Base-by-base conservation (phyloP, 768 basidiomycete species). In the Hydnomerulius pinastri region DNA sequence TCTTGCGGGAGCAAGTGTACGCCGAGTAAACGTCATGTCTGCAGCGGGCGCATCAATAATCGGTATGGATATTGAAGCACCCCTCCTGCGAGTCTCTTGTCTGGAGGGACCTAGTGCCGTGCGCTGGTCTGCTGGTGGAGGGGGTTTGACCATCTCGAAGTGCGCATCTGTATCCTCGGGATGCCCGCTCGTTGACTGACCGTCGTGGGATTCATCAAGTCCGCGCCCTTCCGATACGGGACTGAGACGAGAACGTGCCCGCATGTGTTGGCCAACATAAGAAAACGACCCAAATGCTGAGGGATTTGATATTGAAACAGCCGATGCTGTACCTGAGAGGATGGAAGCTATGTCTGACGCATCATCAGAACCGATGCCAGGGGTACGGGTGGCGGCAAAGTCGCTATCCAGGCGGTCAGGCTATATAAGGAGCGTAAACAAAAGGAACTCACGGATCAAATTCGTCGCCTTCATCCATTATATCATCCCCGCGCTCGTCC, bases 361-460 rank as follows among this genome's bases (percentile, higher is more conserved):
- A 46, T 80, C 84, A 59, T 82, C 83, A 3, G 81, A 86, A 20
- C 75, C 72, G 11, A 74, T 63, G 3, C 73, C 77, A 9, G 68
- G 62, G 0, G 78, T 71, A 28, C 79, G 79, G 1, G 79, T 81
- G 0, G 82, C 81, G 8, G 85, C 83, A 66, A 89, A 90, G 47
- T 86, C 84, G 1, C 88, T 90, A 57, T 18, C 10, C 3, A 3
- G 21, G n/a, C 13, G 5, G 54, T 46, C 23, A 49, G 57, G 24
- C 3, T 29, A 2, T 1, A 25, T 10, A 27, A 37, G 13, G 3
- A n/a, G 28, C 15, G 5, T 20, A 12, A 30, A 7, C 20, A 40
- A 41, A 25, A 6, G 73, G 15, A 3, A 73, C 86, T 61, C 64
- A 90, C 88, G 87, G 87, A 61, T 91, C 90, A 55, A 90, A 91